Conservation (phyloP, 805 yeast genomes). For the Nakazawaea siamensis region DNA sequence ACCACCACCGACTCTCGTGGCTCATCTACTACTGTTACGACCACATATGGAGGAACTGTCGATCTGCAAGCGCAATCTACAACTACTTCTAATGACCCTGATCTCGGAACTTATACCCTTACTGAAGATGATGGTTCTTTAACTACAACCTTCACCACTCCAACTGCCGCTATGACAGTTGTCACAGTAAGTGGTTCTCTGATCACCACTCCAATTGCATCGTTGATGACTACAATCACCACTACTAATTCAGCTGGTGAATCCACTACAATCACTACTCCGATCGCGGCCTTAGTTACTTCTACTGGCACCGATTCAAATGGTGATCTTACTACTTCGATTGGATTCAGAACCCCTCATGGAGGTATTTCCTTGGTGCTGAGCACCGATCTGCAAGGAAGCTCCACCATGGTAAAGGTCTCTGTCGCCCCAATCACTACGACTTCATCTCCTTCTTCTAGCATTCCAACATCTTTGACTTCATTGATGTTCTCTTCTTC, state of each 20-base stretch:
- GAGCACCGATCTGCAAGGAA: too few relatives aligned
- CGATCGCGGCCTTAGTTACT: not conserved
- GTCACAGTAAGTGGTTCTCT: too few relatives aligned
- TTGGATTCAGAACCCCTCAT: too few relatives aligned
- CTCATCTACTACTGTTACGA: not conserved
- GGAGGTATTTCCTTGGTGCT: too few relatives aligned
- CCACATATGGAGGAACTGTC: not conserved
- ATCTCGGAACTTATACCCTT: not conserved
- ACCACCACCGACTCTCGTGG: slow-evolving; percentile 1
- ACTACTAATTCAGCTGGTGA: not conserved
- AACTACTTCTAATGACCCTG: not conserved
- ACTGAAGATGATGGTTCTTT: slow-evolving; percentile 1
- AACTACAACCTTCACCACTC: not conserved
- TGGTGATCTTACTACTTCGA: not conserved
- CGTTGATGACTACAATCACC: not conserved
- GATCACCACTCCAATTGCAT: not conserved
- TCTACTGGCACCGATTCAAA: not conserved
- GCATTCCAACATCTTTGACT: not conserved
- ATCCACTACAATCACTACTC: not conserved
- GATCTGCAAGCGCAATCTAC: not conserved
- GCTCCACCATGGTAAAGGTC: too few relatives aligned
- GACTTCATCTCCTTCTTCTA: not conserved
- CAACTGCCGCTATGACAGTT: slow-evolving; percentile 2
- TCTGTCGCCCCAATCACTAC: too few relatives aligned
- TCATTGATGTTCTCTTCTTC: not conserved